Conservation (phyloP, 768 basidiomycete species). For the Boletus pseudo-olivaceus region DNA sequence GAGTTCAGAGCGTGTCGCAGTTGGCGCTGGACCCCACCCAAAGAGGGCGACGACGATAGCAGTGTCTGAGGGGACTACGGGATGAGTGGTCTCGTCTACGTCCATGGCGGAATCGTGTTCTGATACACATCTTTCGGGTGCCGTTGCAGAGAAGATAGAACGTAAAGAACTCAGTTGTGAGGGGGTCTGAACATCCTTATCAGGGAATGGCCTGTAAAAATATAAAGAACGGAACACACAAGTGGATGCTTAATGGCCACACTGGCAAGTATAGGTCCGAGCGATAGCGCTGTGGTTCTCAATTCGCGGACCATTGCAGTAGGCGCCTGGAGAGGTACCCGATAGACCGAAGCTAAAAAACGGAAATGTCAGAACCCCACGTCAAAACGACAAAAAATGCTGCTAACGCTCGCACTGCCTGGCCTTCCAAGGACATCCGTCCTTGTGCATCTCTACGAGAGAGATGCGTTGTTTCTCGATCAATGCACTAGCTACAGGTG, state of each 20-base stretch:
- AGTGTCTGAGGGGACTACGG: conserved; percentile 33
- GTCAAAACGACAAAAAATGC: background rate
- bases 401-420: conserved; percentile 75
- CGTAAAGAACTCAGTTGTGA: conserved; percentile 54
- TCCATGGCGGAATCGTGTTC: conserved; percentile 22
- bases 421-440: conserved; percentile 80
- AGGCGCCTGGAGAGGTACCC: conserved; percentile 69
- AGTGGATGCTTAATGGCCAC: conserved; percentile 70
- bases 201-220: conserved; percentile 5
- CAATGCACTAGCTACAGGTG: conserved; percentile 54
- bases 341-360: conserved; percentile 60
- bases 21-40: conserved; percentile 43
- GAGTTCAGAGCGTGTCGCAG: conserved; percentile 14
- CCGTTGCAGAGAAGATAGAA: conserved; percentile 39
- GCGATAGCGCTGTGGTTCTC: conserved; percentile 47
- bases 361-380: conserved; percentile 1
- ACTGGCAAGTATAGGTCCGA: conserved; percentile 52
- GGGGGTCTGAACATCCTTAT: conserved; percentile 42
- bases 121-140: conserved; percentile 26
- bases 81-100: conserved; percentile 8
- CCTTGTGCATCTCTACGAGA: conserved; percentile 70
- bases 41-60: conserved; percentile 45
- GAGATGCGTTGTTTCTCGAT: conserved; percentile 69
- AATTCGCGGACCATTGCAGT: conserved; percentile 58
- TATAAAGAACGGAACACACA: conserved; percentile 38